phyloP scores from a whole-genome alignment of 345 rosid genomes.

The Aurinia saxatilis region DNA sequence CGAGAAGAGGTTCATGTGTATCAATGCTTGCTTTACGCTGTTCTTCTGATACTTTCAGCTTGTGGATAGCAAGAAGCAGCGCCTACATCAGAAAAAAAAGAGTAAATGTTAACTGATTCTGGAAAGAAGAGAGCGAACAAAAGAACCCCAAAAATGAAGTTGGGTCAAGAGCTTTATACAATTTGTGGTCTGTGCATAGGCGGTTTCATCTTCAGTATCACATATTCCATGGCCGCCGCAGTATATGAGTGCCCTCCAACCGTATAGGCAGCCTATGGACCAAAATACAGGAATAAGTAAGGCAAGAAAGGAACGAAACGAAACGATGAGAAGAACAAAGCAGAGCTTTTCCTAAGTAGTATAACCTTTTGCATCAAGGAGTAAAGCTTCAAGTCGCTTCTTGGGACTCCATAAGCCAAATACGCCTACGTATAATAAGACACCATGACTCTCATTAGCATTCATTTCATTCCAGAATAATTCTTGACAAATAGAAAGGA shows the following conservation, averaged over 20 bases:
- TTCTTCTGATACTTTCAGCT: slow-evolving; percentile 74
- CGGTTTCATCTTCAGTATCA: slow-evolving; percentile 82
- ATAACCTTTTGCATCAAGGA: slow-evolving; percentile 93
- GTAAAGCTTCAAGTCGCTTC: slow-evolving; percentile 85
- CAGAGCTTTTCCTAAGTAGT: slow-evolving; percentile 7
- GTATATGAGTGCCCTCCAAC: slow-evolving; percentile 87
- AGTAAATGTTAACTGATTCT: background rate
- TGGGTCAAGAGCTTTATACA: slow-evolving; percentile 31
- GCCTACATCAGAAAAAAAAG: slow-evolving; percentile 35
- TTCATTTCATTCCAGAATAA: background rate
- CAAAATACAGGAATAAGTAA: background rate
- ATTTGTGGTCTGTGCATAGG: slow-evolving; percentile 85
- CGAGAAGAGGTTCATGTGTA: slow-evolving; percentile 56
- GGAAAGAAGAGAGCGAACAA: background rate
- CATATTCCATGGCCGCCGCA: slow-evolving; percentile 74
- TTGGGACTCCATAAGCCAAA: slow-evolving; percentile 96
- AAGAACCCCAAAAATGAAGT: background rate
- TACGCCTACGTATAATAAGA: slow-evolving; percentile 48
- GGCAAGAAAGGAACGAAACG: background rate
- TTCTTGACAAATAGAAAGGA: slow-evolving; percentile 4
- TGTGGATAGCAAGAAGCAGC: slow-evolving; percentile 78
- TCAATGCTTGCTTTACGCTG: slow-evolving; percentile 59
- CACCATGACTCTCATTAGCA: slow-evolving; percentile 16
- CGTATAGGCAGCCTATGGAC: slow-evolving; percentile 75
- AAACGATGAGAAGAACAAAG: background rate